These are phyloP conservation scores for Knoxia roxburghii DNA, from an alignment of 257 asterid species.

Conservation along the genomic window DNA sequence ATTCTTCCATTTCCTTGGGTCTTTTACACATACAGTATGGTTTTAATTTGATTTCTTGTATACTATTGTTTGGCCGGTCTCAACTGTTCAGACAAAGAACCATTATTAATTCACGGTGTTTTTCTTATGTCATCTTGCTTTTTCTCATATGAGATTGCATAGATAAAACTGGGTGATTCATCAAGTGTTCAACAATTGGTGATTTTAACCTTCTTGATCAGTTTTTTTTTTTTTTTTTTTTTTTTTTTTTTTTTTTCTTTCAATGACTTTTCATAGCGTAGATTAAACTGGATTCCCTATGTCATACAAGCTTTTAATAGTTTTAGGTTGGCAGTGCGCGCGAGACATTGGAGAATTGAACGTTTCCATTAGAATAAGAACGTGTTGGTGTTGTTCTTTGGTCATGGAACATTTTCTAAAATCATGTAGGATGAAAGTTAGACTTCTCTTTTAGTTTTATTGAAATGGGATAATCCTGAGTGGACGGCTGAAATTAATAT, in stretches of 20 bases:
- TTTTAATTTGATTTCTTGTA: background rate
- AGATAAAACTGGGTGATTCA: background rate
- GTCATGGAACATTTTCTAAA: background rate
- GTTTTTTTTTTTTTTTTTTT: too few relatives aligned
- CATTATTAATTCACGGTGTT: too few relatives aligned
- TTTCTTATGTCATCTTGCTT: too few relatives aligned
- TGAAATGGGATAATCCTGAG: background rate
- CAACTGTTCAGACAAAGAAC: too few relatives aligned
- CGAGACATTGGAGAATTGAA: background rate
- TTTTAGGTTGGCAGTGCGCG: background rate
- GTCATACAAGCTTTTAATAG: background rate
- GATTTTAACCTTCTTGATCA: too few relatives aligned
- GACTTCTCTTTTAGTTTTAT: background rate
- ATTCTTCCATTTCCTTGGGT: background rate
- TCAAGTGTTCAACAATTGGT: background rate
- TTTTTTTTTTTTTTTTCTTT: too few relatives aligned
- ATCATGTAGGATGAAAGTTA: background rate
- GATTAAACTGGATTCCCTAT: background rate
- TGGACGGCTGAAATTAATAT: background rate
- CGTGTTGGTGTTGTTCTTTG: background rate
- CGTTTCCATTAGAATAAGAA: background rate
- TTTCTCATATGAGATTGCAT: too few relatives aligned
- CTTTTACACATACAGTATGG: background rate
- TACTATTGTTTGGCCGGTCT: too few relatives aligned
- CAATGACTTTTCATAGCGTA: too few relatives aligned